phyloP scores from a whole-genome alignment of 2,329 filamentous ascomycete genomes.

The Cadophora luteo-olivacea region DNA sequence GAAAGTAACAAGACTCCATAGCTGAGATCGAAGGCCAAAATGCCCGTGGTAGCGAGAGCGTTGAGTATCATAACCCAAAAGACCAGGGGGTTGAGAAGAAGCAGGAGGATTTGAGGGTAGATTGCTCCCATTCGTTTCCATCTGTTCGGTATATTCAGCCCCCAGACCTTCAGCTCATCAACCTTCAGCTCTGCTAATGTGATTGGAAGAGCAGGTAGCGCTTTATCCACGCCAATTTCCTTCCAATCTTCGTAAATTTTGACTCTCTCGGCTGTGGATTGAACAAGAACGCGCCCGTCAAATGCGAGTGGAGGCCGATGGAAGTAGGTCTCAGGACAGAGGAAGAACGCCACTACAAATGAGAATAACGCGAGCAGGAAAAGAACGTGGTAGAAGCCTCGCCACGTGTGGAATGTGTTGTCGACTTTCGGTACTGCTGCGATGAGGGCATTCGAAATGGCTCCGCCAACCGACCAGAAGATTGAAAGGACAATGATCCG shows the following conservation, averaged over 20 bases:
- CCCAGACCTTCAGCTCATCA: not conserved
- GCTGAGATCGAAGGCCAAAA: not conserved
- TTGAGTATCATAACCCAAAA: constrained; percentile 11
- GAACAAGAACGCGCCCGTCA: constrained; percentile 46
- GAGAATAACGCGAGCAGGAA: constrained; percentile 38
- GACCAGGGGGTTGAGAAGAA: constrained; percentile 3
- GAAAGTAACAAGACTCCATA: not conserved
- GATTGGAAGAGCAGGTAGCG: not conserved
- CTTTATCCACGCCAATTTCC: not conserved
- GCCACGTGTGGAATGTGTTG: constrained; percentile 43
- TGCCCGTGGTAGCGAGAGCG: not conserved
- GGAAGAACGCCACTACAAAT: constrained; percentile 42
- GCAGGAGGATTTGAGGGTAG: constrained; percentile 3
- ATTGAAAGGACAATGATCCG: constrained; percentile 45
- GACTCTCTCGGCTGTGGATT: not conserved
- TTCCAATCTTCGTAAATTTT: not conserved
- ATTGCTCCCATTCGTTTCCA: constrained; percentile 1
- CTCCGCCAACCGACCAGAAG: constrained; percentile 45
- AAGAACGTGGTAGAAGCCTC: constrained; percentile 46
- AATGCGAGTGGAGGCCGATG: constrained; percentile 50
- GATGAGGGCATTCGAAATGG: constrained; percentile 39
- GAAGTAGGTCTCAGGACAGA: constrained; percentile 50
- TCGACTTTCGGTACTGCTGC: constrained; percentile 42
- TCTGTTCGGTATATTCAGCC: not conserved
- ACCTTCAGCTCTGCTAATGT: not conserved